A percentile compares a stretch with the other conserved stretches of the same genome.
These are phyloP conservation scores for Boeremia lycopersici DNA, from an alignment of 2,329 filamentous ascomycete genomes.

Conservation along the genomic window DNA sequence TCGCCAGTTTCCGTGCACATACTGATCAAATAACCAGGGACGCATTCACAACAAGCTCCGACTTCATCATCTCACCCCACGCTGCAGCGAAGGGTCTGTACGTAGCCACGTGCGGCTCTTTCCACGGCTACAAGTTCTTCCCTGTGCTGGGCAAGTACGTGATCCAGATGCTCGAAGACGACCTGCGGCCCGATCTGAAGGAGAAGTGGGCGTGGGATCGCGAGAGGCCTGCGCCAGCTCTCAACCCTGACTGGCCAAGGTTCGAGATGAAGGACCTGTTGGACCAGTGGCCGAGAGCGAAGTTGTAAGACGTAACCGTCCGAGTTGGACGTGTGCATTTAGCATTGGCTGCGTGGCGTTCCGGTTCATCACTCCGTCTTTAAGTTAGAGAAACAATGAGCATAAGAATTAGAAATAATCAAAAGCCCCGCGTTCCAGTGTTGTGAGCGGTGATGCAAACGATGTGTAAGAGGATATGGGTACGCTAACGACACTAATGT, in stretches of 20 bases:
- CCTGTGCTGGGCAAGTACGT: slow-evolving; percentile 63
- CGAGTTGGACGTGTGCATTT: slow-evolving; percentile 3
- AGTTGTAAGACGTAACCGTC: slow-evolving; percentile 24
- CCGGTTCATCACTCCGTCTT: neutral
- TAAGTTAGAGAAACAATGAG: neutral
- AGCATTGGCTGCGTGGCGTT: slow-evolving; percentile 15
- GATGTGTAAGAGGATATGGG: too few species aligned
- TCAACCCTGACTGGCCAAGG: slow-evolving; percentile 63
- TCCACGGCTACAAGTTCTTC: slow-evolving; percentile 67
- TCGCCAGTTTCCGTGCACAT: slow-evolving; percentile 28
- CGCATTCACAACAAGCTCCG: slow-evolving; percentile 63
- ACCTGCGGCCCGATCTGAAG: slow-evolving; percentile 53
- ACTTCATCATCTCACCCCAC: slow-evolving; percentile 61
- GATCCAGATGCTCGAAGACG: slow-evolving; percentile 56
- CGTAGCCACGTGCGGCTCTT: slow-evolving; percentile 65
- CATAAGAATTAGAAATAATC: neutral
- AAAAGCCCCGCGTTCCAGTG: neutral
- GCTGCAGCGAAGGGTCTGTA: slow-evolving; percentile 56
- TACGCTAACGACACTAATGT: neutral
- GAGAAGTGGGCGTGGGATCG: slow-evolving; percentile 70
- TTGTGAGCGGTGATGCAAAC: too few species aligned
- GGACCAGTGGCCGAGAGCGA: slow-evolving; percentile 41
- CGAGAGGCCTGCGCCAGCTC: slow-evolving; percentile 57
- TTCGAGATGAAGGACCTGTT: slow-evolving; percentile 63
- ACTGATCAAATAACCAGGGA: slow-evolving; percentile 57